Evolutionary conservation across 257 asterid genomes (phyloP).

Genomic region (Knoxia roxburghii): DNA sequence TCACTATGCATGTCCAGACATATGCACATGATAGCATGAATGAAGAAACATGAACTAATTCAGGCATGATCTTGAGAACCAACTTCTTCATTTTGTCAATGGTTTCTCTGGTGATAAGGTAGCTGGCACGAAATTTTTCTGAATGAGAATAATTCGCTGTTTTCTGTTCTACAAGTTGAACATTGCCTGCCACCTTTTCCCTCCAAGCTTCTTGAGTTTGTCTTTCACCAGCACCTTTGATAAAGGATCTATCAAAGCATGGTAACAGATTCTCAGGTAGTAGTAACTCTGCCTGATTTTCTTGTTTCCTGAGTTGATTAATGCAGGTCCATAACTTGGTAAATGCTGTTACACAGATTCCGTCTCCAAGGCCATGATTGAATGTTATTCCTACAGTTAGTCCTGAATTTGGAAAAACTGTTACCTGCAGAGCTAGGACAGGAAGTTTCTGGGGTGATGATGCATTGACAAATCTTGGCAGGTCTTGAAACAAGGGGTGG

Average conservation of each 20-base stretch:
- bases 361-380: conserved; percentile 24
- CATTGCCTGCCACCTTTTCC: background rate
- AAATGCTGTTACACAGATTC: conserved; percentile 4
- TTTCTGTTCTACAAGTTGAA: background rate
- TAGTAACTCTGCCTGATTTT: background rate
- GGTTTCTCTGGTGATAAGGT: conserved; percentile 2
- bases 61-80: conserved; percentile 19
- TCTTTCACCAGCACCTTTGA: conserved; percentile 15
- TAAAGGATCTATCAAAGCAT: conserved; percentile 15
- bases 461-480: background rate
- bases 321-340: conserved; percentile 19
- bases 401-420: conserved; percentile 20
- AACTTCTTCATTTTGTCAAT: conserved; percentile 27
- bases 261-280: conserved; percentile 1
- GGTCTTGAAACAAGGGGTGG: conserved; percentile 10
- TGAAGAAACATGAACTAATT: conserved; percentile 26
- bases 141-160: background rate
- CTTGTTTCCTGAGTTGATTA: background rate
- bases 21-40: conserved; percentile 27
- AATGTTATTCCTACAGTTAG: conserved; percentile 12
- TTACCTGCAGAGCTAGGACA: conserved; percentile 21
- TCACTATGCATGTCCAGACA: conserved; percentile 40
- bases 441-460: background rate
- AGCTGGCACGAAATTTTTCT: conserved; percentile 23
- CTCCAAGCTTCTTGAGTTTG: conserved; percentile 11